Conservation (phyloP, 495 filamentous ascomycete genomes). For the Rhizodiscina lignyota region DNA sequence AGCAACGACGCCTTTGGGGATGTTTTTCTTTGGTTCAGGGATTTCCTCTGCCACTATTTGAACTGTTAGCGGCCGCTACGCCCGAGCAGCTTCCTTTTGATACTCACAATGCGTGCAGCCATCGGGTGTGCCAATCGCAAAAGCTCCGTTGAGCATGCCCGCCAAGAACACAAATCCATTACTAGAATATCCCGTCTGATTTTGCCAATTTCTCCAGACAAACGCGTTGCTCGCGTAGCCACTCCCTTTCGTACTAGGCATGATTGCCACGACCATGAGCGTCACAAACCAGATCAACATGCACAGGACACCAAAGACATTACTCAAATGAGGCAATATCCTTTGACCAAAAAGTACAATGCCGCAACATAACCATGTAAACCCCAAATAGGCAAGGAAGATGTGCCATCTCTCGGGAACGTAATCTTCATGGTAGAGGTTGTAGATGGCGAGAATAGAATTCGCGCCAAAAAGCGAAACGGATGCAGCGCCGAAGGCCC, state of each 20-base stretch:
- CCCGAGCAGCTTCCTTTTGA: too few relatives aligned
- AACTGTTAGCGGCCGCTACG: slow-evolving; percentile 43
- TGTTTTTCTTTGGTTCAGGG: slow-evolving; percentile 42
- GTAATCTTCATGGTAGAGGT: slow-evolving; percentile 48
- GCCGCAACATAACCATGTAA: slow-evolving; percentile 47
- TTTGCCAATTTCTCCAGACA: slow-evolving; percentile 23
- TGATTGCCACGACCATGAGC: slow-evolving; percentile 56
- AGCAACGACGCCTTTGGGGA: slow-evolving; percentile 36
- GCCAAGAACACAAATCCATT: slow-evolving; percentile 63
- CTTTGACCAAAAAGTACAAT: slow-evolving; percentile 56
- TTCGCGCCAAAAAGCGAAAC: slow-evolving; percentile 52
- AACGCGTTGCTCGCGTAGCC: slow-evolving; percentile 16
- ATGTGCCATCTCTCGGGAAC: slow-evolving; percentile 52
- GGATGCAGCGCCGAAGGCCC: slow-evolving; percentile 51
- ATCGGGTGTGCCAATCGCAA: slow-evolving; percentile 68
- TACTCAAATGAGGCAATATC: slow-evolving; percentile 46
- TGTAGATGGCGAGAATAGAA: slow-evolving; percentile 55
- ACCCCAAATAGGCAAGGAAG: slow-evolving; percentile 50
- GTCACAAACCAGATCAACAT: slow-evolving; percentile 53
- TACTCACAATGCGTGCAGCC: slow-evolving; percentile 47
- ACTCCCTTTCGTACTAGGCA: slow-evolving; percentile 35
- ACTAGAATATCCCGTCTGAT: slow-evolving; percentile 41
- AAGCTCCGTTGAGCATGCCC: slow-evolving; percentile 77
- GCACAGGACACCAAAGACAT: slow-evolving; percentile 45
- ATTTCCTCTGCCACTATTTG: slow-evolving; percentile 81